Percentiles rank a stretch among this genome's conserved stretches.
Conservation (phyloP, 805 yeast species). For the Kuraishia cidri region DNA sequence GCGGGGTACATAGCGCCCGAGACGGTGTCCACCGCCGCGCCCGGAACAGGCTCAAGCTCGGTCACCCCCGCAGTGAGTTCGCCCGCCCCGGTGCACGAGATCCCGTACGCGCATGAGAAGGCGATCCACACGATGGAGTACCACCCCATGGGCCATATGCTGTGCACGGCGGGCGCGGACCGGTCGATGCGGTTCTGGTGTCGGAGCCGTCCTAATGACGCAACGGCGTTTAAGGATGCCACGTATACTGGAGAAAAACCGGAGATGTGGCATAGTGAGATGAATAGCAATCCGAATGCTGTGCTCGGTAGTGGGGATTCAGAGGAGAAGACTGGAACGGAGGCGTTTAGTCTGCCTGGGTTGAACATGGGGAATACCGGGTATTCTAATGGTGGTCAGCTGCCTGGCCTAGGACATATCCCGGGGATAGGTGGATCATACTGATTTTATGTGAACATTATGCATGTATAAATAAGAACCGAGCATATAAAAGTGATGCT, state of each 20-base stretch:
- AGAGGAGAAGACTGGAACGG: neutral
- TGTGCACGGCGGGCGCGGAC: slow-evolving; percentile 91
- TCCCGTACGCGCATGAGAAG: slow-evolving; percentile 92
- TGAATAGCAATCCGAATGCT: slow-evolving; percentile 19
- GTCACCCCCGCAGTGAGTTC: slow-evolving; percentile 1
- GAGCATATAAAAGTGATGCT: too few relatives aligned
- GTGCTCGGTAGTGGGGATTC: slow-evolving; percentile 6
- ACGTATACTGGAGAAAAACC: slow-evolving; percentile 33
- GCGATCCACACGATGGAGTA: slow-evolving; percentile 86
- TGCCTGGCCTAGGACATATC: slow-evolving; percentile 2
- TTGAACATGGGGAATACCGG: slow-evolving; percentile 1
- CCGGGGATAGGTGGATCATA: slow-evolving; percentile 1
- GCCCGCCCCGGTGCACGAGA: slow-evolving; percentile 39
- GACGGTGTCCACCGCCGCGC: neutral
- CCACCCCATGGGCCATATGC: slow-evolving; percentile 89
- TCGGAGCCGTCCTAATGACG: slow-evolving; percentile 85
- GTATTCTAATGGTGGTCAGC: neutral
- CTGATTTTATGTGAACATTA: neutral
- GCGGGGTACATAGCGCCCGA: slow-evolving; percentile 37
- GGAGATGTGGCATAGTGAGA: slow-evolving; percentile 41
- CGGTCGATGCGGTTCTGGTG: slow-evolving; percentile 92
- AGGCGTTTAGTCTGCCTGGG: slow-evolving; percentile 1
- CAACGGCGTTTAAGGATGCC: slow-evolving; percentile 64
- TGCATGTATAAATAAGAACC: too few relatives aligned
- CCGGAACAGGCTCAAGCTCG: slow-evolving; percentile 1